Evolutionary conservation across 495 filamentous ascomycete genomes (phyloP).

Genomic region (Penicillium arizonense): DNA sequence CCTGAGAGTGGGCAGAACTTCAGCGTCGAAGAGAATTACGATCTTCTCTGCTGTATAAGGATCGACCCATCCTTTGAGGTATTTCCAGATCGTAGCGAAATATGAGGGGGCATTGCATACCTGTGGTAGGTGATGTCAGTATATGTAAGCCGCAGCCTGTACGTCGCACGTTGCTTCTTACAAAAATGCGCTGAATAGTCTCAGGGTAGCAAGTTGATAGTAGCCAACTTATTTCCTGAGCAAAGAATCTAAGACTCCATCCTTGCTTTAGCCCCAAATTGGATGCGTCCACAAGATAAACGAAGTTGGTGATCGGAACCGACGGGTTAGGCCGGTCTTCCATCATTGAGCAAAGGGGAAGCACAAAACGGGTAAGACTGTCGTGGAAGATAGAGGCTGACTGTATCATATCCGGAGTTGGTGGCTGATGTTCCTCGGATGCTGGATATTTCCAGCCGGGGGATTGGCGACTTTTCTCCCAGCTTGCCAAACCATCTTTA

Average conservation of each 20-base stretch:
- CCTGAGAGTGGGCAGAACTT: conserved; percentile 17
- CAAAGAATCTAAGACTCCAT: conserved; percentile 26
- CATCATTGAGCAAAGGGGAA: conserved; percentile 31
- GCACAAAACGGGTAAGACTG: conserved; percentile 23
- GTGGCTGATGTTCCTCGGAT: not conserved
- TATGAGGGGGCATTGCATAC: conserved; percentile 29
- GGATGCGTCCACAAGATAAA: conserved; percentile 28
- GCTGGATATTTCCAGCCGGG: not conserved
- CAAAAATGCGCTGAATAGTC: conserved; percentile 26
- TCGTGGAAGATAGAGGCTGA: conserved; percentile 25
- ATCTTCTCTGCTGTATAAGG: conserved; percentile 29
- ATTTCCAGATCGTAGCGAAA: conserved; percentile 25
- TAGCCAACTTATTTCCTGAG: conserved; percentile 23
- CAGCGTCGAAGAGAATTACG: conserved; percentile 9
- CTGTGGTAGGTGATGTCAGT: conserved; percentile 6
- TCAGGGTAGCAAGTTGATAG: conserved; percentile 34
- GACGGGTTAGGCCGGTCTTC: conserved; percentile 8
- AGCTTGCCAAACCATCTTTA: conserved; percentile 10
- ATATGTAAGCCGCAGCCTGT: not conserved
- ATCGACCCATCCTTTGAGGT: conserved; percentile 26
- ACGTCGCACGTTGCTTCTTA: conserved; percentile 6
- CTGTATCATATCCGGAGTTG: conserved; percentile 18
- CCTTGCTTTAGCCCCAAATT: conserved; percentile 23
- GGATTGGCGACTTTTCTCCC: conserved; percentile 15
- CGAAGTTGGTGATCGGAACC: conserved; percentile 14